Evolutionary conservation across 78 protist species (phyloP).

Genomic region (Polysphondylium violaceum): DNA sequence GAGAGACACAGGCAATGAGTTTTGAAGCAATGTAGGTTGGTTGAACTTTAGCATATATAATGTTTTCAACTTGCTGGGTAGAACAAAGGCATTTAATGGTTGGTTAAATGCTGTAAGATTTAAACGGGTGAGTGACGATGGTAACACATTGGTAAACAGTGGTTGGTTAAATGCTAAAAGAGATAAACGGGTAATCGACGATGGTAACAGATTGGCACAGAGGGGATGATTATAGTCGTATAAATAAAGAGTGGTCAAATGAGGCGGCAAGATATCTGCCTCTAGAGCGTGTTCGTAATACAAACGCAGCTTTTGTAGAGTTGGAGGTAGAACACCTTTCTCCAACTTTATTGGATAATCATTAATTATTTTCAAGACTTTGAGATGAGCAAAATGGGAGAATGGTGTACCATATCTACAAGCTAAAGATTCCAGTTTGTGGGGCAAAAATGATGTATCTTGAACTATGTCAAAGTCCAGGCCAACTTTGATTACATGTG

Average conservation of each 20-base stretch:
- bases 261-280: not conserved
- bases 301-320: not conserved
- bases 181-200: not conserved
- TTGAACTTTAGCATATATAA: not conserved
- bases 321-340: not conserved
- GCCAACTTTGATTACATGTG: not conserved
- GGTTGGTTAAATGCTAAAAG: not conserved
- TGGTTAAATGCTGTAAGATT: not conserved
- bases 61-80: not conserved
- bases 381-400: no score
- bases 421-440: no score
- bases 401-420: no score
- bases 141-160: not conserved
- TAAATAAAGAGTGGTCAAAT: not conserved
- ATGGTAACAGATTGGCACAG: not conserved
- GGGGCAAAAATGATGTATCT: no score
- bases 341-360: not conserved
- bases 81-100: not conserved
- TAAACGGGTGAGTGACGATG: not conserved
- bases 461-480: no score
- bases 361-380: no score
- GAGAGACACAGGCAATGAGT: not conserved
- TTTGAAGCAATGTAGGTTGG: not conserved
- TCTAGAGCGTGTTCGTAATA: not conserved
- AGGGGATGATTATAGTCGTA: not conserved